Evolutionary conservation across 2,329 filamentous ascomycete genomes (phyloP).

Genomic region (Talaromyces sp.): DNA sequence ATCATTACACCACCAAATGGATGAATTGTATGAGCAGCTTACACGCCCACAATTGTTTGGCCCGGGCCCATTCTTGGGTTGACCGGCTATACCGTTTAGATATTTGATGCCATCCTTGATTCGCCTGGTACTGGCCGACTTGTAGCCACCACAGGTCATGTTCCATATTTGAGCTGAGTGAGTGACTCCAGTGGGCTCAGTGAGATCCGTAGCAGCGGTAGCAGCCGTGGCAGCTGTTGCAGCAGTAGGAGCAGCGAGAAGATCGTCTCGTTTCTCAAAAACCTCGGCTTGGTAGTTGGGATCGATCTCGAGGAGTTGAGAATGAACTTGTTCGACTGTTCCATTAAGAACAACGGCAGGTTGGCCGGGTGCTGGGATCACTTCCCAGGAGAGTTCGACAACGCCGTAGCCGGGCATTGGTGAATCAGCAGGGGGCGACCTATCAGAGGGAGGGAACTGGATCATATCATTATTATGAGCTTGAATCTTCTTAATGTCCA

Average conservation of each 20-base stretch:
- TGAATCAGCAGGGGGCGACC: not conserved
- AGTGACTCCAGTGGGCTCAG: not conserved
- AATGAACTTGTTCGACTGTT: not conserved
- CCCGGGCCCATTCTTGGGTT: not conserved
- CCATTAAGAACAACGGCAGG: not conserved
- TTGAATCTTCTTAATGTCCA: not conserved
- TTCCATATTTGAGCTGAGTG: not conserved
- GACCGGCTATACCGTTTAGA: not conserved
- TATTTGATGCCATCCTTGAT: not conserved
- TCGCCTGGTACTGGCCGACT: not conserved
- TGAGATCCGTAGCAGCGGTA: not conserved
- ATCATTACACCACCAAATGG: not conserved
- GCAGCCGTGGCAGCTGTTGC: not conserved
- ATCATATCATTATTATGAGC: not conserved
- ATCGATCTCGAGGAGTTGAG: not conserved
- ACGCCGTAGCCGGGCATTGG: not conserved
- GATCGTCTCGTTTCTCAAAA: not conserved
- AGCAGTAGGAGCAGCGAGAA: not conserved
- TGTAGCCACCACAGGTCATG: not conserved
- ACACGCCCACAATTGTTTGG: not conserved
- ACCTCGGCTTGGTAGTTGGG: not conserved
- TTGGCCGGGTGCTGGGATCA: not conserved
- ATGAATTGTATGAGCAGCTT: constrained; percentile 1
- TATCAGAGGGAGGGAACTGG: not conserved
- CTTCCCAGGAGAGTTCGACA: not conserved